Evolutionary conservation across 768 basidiomycete species (phyloP), one percentile per base, ranked within the genome.

Genomic region (Phylloporus sp.): DNA sequence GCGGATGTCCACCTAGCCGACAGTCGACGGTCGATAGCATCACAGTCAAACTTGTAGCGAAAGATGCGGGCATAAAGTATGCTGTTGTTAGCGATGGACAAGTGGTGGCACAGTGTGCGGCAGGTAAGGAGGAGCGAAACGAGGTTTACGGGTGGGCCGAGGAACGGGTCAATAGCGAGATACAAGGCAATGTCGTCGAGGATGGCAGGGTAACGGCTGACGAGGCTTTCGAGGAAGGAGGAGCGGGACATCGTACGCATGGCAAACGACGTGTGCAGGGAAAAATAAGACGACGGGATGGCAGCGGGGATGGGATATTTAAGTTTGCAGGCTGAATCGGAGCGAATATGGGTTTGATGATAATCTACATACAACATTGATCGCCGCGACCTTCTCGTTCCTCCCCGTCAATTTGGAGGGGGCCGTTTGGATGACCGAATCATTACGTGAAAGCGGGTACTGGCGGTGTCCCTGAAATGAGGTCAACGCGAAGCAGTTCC

Each of bases 21-120:
- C 11, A 74, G 61, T 36, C 75, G 69, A 40, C 74, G 71, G 26
- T 52, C 54, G 33, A 69, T 58, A 13, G 76, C 77, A 10, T 32
- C 44, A 28, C 34, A 57, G 39, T 79, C 75, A 39, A 79, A 79
- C 49, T 75, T 76, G 56, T 57, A 55, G 11, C 61, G 61, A 53
- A 75, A 79, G 31, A 76, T 69, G 43, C 62, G 59, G 14, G 73
- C 73, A 47, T 73, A 76, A 18, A 77, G 63, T 29, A 58, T 60
- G 26, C 61, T 50, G 48, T 74, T 74, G 49, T 63, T 60, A 50
- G 57, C 42, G 31, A 67, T 57, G 13, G 63, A 69, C 22, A 77
- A 57, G 2, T 65, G 63, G 37, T 62, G 27, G 48, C 75, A 47
- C 36, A 78, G 34, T 5, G 57, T 48, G 26, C 62, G 65, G 38